These are phyloP conservation scores for Hymenotorrendiella dingleyae DNA, from an alignment of 2,329 filamentous ascomycete genomes.

Conservation along the genomic window DNA sequence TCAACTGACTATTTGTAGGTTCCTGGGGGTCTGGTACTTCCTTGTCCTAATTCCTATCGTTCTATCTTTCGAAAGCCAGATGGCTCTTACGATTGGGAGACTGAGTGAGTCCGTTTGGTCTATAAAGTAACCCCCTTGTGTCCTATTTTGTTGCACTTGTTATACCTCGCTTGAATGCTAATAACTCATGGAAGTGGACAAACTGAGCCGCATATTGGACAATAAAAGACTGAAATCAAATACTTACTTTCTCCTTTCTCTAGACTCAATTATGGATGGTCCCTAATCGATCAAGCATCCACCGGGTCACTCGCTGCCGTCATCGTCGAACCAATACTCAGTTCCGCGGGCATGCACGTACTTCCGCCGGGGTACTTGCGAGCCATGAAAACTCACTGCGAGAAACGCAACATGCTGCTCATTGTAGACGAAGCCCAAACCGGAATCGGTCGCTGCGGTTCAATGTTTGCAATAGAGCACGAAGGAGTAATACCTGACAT, in stretches of 20 bases:
- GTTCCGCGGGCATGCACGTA: slow-evolving; percentile 50
- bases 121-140: too few relatives aligned
- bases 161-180: too few relatives aligned
- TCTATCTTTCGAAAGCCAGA: slow-evolving; percentile 54
- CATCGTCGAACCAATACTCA: slow-evolving; percentile 54
- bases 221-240: too few relatives aligned
- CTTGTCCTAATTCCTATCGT: slow-evolving; percentile 55
- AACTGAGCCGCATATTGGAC: too few relatives aligned
- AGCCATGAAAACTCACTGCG: slow-evolving; percentile 47
- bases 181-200: too few relatives aligned
- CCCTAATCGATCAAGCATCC: slow-evolving; percentile 49
- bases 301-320: slow-evolving; percentile 55
- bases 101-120: too few relatives aligned
- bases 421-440: slow-evolving; percentile 58
- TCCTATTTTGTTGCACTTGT: too few relatives aligned
- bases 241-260: too few relatives aligned
- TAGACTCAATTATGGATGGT: slow-evolving; percentile 56
- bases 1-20: slow-evolving; percentile 30
- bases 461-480: slow-evolving; percentile 54
- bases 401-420: slow-evolving; percentile 48
- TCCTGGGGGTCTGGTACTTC: slow-evolving; percentile 52
- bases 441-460: slow-evolving; percentile 47
- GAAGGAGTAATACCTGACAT: slow-evolving; percentile 53
- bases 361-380: slow-evolving; percentile 53
- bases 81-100: slow-evolving; percentile 59